Evolutionary conservation across 2,329 filamentous ascomycete species (phyloP), one percentile per base, ranked within the genome.

Genomic region (Tolypocladium album): DNA sequence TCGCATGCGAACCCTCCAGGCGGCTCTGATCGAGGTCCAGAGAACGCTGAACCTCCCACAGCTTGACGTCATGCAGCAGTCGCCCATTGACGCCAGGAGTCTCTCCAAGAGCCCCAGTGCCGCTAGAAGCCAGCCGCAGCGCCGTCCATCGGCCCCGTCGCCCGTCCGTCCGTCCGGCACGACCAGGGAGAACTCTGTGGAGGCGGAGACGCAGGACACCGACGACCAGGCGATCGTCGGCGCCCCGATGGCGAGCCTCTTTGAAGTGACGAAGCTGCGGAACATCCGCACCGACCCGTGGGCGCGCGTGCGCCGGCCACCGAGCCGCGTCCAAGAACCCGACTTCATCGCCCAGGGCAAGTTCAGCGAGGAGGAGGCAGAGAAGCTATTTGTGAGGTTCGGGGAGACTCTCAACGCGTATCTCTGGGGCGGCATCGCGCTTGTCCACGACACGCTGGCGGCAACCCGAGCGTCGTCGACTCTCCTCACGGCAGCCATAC

Each of bases 221-320:
- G 64, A 67, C 5, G 64, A 68, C n/a, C 65, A 70, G 50, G 68
- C 64, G n/a, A 68, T 71, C 12, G 67, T 70, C 20, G 66, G 64
- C 31, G 68, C 69, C 11, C 70, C 70, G 0, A 72, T 72, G 70
- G 69, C 66, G 2, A 72, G 70, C 43, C 66, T 72, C 17, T 72
- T 66, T 31, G 69, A 71, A 52, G 68, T 70, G 13, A 72, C 70
- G 22, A 69, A 68, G 59, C 63, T 72, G 50, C 67, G 70, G 3
- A 72, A 71, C 55, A 70, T 72, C 39, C 67, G 70, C 8, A 71
- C 69, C 59, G 67, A 72, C 43, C 68, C 70, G 2, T 61, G 66
- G 56, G 67, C 66, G 22, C 59, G 60, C 53, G 62, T 59, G 42
- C 61, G 56, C 53, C 61, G 58, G 1, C 60, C 62, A 1, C 45